Conservation (phyloP, 2,329 filamentous ascomycete species). For the Dryadomyces sulphureus region DNA sequence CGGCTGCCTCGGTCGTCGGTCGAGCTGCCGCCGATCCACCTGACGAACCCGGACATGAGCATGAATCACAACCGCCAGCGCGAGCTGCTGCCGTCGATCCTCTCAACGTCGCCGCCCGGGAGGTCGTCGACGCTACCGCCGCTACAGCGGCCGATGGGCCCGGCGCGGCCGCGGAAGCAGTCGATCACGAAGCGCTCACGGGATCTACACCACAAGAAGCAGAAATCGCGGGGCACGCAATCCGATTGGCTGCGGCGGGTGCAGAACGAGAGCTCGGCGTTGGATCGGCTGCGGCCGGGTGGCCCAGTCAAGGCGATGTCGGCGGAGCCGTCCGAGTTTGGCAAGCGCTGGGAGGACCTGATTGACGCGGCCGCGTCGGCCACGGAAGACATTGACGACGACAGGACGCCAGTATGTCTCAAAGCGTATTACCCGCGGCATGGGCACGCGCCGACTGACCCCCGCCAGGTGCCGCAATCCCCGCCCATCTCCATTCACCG, state of each 20-base stretch:
- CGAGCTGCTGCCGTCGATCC: conserved; percentile 69
- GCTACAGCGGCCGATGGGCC: conserved; percentile 57
- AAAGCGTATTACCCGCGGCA: neutral
- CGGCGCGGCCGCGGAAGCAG: conserved; percentile 64
- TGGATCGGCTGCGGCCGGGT: conserved; percentile 45
- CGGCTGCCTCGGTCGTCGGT: conserved; percentile 52
- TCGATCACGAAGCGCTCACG: conserved; percentile 70
- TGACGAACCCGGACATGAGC: conserved; percentile 40
- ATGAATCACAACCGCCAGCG: conserved; percentile 46
- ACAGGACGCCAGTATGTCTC: conserved; percentile 67
- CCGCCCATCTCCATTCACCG: conserved; percentile 49
- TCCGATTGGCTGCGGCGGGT: conserved; percentile 48
- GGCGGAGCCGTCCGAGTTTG: conserved; percentile 70
- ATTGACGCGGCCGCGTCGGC: conserved; percentile 88
- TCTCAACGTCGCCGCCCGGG: conserved; percentile 68
- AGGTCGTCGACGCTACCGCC: conserved; percentile 81
- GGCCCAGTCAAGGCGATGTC: conserved; percentile 72
- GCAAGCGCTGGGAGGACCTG: conserved; percentile 90
- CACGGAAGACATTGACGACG: conserved; percentile 80
- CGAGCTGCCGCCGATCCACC: conserved; percentile 56
- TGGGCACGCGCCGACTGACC: neutral
- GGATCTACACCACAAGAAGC: conserved; percentile 66
- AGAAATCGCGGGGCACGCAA: conserved; percentile 56
- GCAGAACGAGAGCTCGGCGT: conserved; percentile 29
- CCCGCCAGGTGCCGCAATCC: conserved; percentile 43